Base-by-base conservation (phyloP, 2,329 filamentous ascomycete genomes). In the Aspergillus oerlinghausenensis region DNA sequence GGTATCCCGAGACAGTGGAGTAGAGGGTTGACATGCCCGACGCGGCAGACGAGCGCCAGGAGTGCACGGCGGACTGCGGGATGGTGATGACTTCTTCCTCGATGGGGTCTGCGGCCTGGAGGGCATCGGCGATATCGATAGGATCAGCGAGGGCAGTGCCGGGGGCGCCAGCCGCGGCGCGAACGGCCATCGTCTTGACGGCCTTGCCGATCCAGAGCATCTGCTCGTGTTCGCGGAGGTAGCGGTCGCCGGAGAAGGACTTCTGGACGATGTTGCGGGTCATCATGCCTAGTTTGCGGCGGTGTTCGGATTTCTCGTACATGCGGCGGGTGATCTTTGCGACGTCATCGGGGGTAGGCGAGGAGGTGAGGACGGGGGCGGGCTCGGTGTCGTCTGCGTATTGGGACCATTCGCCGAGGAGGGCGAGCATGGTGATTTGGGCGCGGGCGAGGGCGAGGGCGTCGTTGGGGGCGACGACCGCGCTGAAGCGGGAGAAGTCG, bases 401-500 rank as follows among this genome's bases (percentile, higher is more conserved):
- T 50, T 81, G 73, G 53, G 79, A 75, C 84, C 84, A 88, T 65
- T 85, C 80, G 3, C 82, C 84, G 1, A 86, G 72, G 75, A 88
- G 80, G 6, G 79, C 83, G 11, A 88, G 76, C 62, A 87, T 78
- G 55, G 82, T 81, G 60, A 88, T 81, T 63, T 88, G 85, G 0
- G 85, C 85, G 25, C 80, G 76, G 1, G 84, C 85, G 1, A 88
- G 75, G 4, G 81, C 80, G 40, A 79, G 77, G 3, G 84, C 79
- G 66, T 88, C 85, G 62, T 87, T 87, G 2, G 84, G 85, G 14
- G 84, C 82, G 2, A 87, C 84, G 4, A 87, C 82, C 56, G 83
- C 84, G 60, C 82, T 84, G 72, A 83, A 87, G 26, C 79, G 73
- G 4, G 78, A 74, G 61, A 74, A 77, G 49, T 76, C 75, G 51